Evolutionary conservation across 805 yeast genomes (phyloP), one percentile per base, ranked within the genome.

Genomic region (Candida yuanshanica): DNA sequence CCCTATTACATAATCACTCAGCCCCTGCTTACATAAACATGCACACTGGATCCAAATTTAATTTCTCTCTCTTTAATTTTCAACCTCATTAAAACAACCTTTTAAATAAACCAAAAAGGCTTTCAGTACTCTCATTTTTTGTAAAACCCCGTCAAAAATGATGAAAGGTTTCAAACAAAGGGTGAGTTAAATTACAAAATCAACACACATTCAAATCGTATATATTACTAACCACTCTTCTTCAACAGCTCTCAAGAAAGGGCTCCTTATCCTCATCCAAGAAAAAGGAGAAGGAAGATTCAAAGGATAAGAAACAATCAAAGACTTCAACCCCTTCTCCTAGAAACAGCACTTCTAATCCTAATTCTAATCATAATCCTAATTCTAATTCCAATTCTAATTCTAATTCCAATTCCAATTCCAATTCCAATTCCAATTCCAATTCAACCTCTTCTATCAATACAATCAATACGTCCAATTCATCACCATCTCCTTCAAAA

Each of bases 131-230:
- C n/a, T n/a, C n/a, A n/a, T n/a, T n/a, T n/a, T n/a, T n/a, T n/a
- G n/a, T n/a, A n/a, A 9, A 23, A 8, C 11, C 25, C 8, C 33
- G 4, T 5, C 47, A 62, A 76, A 69, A 54, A 80, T 80, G 87
- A 80, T 80, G 85, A 80, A 79, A 65, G 85, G 85, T 22, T 79
- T 80, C 62, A 80, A 79, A 56, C 83, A 80, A 56, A 67, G 78
- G 56, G 70, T 70, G 33, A n/a, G 55, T 48, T 2, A 14, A 16
- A 24, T 54, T 40, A 47, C 51, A 7, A 6, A 26, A 12, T 9
- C 14, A 26, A n/a, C 7, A 9, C 13, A 6, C 8, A 26, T 26
- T 7, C 14, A 12, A 7, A 9, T 12, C 14, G 14, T n/a, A n/a
- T 26, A 22, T 29, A 12, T 22, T 49, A 48, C 48, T 49, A 51